These are phyloP conservation scores for Acrodontium crateriforme DNA, from an alignment of 2,329 filamentous ascomycete species.

Conservation along the genomic window DNA sequence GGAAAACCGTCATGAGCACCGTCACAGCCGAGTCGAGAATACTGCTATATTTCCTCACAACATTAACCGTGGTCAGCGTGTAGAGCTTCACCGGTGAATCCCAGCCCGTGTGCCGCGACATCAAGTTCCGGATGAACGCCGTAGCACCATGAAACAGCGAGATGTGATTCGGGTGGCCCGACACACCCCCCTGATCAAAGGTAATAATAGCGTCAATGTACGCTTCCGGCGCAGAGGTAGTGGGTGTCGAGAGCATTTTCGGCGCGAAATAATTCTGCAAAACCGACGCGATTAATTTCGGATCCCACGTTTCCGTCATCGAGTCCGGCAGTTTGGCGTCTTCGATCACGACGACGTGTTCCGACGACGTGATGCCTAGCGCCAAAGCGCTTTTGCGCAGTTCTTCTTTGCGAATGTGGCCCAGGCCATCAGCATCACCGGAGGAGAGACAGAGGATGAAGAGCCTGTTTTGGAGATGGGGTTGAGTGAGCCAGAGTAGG, in stretches of 20 bases:
- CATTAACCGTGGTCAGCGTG: slow-evolving; percentile 58
- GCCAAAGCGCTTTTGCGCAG: slow-evolving; percentile 64
- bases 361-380: slow-evolving; percentile 58
- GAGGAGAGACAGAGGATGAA: slow-evolving; percentile 89
- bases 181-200: slow-evolving; percentile 74
- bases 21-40: slow-evolving; percentile 66
- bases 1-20: slow-evolving; percentile 41
- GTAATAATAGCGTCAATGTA: slow-evolving; percentile 75
- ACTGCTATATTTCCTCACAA: slow-evolving; percentile 68
- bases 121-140: slow-evolving; percentile 53
- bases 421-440: slow-evolving; percentile 80
- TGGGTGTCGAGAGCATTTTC: slow-evolving; percentile 33
- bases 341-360: slow-evolving; percentile 78
- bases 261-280: slow-evolving; percentile 64
- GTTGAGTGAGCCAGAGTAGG: slow-evolving; percentile 67
- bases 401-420: slow-evolving; percentile 69
- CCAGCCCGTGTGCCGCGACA: slow-evolving; percentile 50
- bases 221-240: slow-evolving; percentile 33
- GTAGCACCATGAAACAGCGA: slow-evolving; percentile 73
- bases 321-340: slow-evolving; percentile 75
- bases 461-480: slow-evolving; percentile 72
- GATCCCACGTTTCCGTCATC: slow-evolving; percentile 69
- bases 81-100: slow-evolving; percentile 70
- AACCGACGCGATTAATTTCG: slow-evolving; percentile 53
- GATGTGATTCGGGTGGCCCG: slow-evolving; percentile 83